Percentiles rank a stretch among this genome's conserved stretches.
Evolutionary conservation across 1,284 basidiomycete genomes (phyloP).

Genomic region (Puccinia hordei): DNA sequence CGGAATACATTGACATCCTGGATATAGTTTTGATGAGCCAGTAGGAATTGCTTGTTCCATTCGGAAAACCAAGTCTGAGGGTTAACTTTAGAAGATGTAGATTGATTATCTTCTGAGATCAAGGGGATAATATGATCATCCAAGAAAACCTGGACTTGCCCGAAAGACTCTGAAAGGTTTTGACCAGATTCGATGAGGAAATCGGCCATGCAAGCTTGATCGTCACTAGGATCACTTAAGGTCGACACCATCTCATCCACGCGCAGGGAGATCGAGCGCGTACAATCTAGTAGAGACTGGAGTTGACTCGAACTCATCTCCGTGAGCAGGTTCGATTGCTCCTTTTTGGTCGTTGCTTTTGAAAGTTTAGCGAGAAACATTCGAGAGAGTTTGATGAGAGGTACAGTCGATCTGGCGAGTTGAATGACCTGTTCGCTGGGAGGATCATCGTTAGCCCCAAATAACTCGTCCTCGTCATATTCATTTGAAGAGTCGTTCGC

Average conservation of each 20-base stretch:
- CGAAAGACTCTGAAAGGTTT: not conserved
- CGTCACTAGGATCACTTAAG: not conserved
- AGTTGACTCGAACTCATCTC: slow-evolving; percentile 13
- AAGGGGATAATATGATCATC: not conserved
- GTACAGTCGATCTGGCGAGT: not conserved
- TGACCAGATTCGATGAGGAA: not conserved
- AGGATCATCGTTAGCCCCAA: not conserved
- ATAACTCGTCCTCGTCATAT: not conserved
- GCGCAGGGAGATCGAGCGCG: not conserved
- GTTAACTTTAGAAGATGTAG: not conserved
- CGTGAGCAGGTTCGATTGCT: not conserved
- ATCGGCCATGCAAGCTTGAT: not conserved
- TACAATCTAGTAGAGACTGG: not conserved
- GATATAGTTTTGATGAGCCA: not conserved
- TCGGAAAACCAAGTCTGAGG: not conserved
- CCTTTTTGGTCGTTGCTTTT: not conserved
- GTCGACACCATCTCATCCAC: not conserved
- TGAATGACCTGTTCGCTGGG: not conserved
- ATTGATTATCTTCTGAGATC: not conserved
- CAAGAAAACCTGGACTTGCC: not conserved
- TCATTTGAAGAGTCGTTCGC: not conserved
- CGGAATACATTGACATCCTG: not conserved
- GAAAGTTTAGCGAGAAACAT: not conserved
- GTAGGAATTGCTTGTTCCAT: not conserved
- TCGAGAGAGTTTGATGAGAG: not conserved